phyloP scores from a whole-genome alignment of 768 basidiomycete species.

The Pholiota molesta region DNA sequence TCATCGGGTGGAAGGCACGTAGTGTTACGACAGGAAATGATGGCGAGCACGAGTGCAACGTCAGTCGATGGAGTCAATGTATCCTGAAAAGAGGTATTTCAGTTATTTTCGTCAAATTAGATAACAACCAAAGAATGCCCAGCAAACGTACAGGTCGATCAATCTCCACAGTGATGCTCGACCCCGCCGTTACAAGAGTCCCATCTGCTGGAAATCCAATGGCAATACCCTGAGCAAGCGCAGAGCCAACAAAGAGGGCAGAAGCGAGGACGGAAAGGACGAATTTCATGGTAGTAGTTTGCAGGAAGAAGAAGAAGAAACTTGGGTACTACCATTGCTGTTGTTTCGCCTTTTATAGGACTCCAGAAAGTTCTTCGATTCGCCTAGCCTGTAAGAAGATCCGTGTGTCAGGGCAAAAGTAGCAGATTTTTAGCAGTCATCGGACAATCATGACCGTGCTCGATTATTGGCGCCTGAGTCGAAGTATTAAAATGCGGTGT shows the following conservation, averaged over 20 bases:
- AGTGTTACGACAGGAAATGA: slow-evolving; percentile 36
- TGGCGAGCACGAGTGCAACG: slow-evolving; percentile 47
- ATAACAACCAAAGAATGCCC: not conserved
- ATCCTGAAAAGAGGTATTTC: slow-evolving; percentile 29
- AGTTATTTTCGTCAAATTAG: not conserved
- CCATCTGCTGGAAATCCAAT: slow-evolving; percentile 45
- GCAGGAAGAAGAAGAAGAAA: not conserved
- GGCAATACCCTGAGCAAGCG: slow-evolving; percentile 41
- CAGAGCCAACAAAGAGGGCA: slow-evolving; percentile 32
- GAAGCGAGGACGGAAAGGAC: slow-evolving; percentile 9
- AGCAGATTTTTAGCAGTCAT: not conserved
- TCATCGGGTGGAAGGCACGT: slow-evolving; percentile 26
- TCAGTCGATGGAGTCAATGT: slow-evolving; percentile 41
- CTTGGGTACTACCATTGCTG: not conserved
- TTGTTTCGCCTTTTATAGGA: not conserved
- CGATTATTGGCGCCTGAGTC: too few species aligned
- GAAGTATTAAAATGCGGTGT: too few species aligned
- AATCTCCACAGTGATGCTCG: slow-evolving; percentile 44
- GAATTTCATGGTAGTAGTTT: slow-evolving; percentile 18
- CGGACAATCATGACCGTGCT: too few species aligned
- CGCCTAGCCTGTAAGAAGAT: not conserved
- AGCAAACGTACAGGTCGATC: slow-evolving; percentile 49
- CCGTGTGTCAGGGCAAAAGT: not conserved
- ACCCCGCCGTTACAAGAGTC: slow-evolving; percentile 37
- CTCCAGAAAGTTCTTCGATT: not conserved